These are phyloP conservation scores for Tephrocybe sp. DNA, from an alignment of 768 basidiomycete species.

Conservation along the genomic window DNA sequence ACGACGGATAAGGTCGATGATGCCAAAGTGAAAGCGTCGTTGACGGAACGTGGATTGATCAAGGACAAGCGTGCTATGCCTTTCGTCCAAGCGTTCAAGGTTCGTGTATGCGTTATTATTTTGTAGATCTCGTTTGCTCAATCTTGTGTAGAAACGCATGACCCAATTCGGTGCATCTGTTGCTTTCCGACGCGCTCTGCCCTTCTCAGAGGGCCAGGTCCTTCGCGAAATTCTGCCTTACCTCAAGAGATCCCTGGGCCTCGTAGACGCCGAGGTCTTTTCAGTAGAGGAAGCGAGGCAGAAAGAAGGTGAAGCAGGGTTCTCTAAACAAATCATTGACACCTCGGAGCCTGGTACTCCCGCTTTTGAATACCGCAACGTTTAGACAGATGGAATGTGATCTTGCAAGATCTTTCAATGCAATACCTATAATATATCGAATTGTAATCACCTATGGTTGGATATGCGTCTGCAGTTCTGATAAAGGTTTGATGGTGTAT, in stretches of 20 bases:
- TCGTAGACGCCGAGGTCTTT: slow-evolving; percentile 69
- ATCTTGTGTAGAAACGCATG: slow-evolving; percentile 70
- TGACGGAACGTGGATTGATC: slow-evolving; percentile 74
- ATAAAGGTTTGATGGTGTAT: too few species aligned
- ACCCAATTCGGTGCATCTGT: slow-evolving; percentile 67
- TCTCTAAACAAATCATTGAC: slow-evolving; percentile 69
- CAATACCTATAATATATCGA: too few species aligned
- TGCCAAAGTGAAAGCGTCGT: slow-evolving; percentile 62
- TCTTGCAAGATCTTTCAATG: too few species aligned
- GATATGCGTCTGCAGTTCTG: too few species aligned
- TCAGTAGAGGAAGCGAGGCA: slow-evolving; percentile 65
- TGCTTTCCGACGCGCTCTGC: slow-evolving; percentile 79
- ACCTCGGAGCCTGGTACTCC: slow-evolving; percentile 86
- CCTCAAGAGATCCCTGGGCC: slow-evolving; percentile 69
- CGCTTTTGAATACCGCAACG: slow-evolving; percentile 86
- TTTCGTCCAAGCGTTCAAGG: slow-evolving; percentile 92
- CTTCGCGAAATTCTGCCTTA: slow-evolving; percentile 73
- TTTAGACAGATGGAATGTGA: too few species aligned
- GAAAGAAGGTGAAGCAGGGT: slow-evolving; percentile 53
- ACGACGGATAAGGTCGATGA: slow-evolving; percentile 75
- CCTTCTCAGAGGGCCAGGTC: slow-evolving; percentile 79
- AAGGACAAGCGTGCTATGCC: slow-evolving; percentile 98
- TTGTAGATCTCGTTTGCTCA: too few species aligned
- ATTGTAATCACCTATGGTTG: too few species aligned
- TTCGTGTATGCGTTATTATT: slow-evolving; percentile 25